Conservation (phyloP, 306 rosid genomes). For the Rosa rugosa region DNA sequence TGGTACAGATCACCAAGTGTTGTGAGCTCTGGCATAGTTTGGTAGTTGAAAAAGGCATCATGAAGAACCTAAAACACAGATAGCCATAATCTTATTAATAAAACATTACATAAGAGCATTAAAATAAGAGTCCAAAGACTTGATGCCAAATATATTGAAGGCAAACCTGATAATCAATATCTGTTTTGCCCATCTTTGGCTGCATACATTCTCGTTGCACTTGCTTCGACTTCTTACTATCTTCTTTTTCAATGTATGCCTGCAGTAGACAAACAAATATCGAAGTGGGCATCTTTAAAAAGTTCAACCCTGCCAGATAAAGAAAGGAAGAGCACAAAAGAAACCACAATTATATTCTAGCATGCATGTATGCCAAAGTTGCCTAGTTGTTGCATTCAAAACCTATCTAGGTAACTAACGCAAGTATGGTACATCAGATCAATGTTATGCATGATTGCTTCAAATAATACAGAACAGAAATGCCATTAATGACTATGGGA, state of each 20-base stretch:
- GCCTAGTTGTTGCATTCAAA: neutral
- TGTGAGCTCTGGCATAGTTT: constrained; percentile 94
- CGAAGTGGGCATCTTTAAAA: constrained; percentile 8
- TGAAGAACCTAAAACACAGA: constrained; percentile 81
- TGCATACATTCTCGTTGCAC: constrained; percentile 99
- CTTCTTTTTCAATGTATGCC: constrained; percentile 99
- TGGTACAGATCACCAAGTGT: constrained; percentile 91
- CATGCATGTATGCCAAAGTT: neutral
- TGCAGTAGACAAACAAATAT: constrained; percentile 34
- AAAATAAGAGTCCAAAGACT: neutral
- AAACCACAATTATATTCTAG: neutral
- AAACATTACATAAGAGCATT: constrained; percentile 17
- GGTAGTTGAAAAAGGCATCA: constrained; percentile 97
- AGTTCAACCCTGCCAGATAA: neutral
- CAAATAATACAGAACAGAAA: too few relatives aligned
- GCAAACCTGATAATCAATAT: constrained; percentile 94
- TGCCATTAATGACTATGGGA: too few relatives aligned
- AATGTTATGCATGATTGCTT: too few relatives aligned
- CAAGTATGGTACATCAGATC: too few relatives aligned
- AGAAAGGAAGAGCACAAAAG: neutral
- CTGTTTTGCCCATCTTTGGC: constrained; percentile 99
- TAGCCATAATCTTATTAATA: constrained; percentile 1
- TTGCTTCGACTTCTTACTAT: constrained; percentile 95
- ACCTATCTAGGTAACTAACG: too few relatives aligned
- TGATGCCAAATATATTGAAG: neutral